These are phyloP conservation scores for Earliella scabrosa DNA, from an alignment of 1,284 basidiomycete genomes.

Conservation along the genomic window DNA sequence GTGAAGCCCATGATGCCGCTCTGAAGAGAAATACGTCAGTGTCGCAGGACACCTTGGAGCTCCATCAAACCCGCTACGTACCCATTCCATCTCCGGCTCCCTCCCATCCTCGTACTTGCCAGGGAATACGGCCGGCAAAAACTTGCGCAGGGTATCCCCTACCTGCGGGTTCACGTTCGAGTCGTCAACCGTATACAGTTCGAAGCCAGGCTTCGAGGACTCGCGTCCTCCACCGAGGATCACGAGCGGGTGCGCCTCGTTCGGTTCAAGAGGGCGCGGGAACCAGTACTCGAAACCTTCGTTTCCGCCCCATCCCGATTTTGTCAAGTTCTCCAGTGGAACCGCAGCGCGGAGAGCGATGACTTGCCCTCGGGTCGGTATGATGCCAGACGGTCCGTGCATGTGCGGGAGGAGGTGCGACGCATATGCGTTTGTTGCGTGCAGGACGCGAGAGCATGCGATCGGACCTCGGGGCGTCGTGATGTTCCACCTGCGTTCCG, in stretches of 20 bases:
- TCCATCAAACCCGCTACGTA: no score
- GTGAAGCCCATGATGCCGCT: constrained; percentile 87
- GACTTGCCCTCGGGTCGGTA: constrained; percentile 78
- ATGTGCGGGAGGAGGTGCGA: constrained; percentile 68
- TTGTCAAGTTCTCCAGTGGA: constrained; percentile 36
- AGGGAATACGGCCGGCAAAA: constrained; percentile 65
- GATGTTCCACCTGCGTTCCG: constrained; percentile 48
- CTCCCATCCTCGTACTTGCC: constrained; percentile 48
- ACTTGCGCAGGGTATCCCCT: constrained; percentile 53
- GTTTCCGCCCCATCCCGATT: constrained; percentile 37
- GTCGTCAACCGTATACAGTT: constrained; percentile 67
- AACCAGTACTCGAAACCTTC: constrained; percentile 80
- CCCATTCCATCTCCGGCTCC: constrained; percentile 79
- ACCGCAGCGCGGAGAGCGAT: constrained; percentile 62
- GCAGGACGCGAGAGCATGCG: constrained; percentile 64
- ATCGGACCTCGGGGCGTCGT: constrained; percentile 64
- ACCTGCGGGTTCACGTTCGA: constrained; percentile 52
- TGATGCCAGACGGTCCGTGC: constrained; percentile 55
- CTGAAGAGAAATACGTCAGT: constrained; percentile 40
- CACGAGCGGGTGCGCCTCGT: constrained; percentile 51
- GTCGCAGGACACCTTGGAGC: no score
- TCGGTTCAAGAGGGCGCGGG: constrained; percentile 56
- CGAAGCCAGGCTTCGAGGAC: constrained; percentile 44
- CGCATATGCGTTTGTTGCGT: constrained; percentile 83
- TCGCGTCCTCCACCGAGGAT: constrained; percentile 79